A percentile compares a stretch with the other conserved stretches of the same genome.
These are phyloP conservation scores for Wickerhamiella azyma DNA, from an alignment of 805 yeast species.

Conservation along the genomic window DNA sequence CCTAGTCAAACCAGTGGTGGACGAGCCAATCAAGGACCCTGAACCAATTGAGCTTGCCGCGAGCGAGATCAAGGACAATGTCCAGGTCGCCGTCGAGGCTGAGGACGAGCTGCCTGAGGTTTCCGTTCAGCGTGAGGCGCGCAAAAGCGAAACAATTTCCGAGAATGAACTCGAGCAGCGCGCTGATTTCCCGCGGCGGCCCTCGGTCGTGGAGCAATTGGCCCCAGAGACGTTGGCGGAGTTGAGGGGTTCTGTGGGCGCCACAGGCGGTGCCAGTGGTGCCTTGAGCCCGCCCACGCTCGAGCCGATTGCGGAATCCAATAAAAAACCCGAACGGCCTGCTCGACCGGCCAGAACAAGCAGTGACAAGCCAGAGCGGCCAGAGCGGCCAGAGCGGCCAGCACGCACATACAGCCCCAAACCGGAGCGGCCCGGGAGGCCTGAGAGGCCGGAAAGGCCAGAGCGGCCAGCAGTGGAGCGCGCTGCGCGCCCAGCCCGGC, in stretches of 20 bases:
- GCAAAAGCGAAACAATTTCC: background rate
- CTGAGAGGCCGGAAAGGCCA: constrained; percentile 1
- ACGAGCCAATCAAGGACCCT: background rate
- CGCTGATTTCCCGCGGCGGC: background rate
- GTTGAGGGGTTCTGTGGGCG: no score
- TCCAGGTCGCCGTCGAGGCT: background rate
- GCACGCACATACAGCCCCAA: background rate
- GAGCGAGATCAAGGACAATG: background rate
- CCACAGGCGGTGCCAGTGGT: no score
- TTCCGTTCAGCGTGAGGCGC: background rate
- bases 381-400: background rate
- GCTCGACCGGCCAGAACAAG: background rate
- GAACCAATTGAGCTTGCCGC: background rate
- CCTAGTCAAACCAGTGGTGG: background rate
- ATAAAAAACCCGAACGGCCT: no score
- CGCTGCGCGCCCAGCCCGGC: background rate
- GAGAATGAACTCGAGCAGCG: background rate
- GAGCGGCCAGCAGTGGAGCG: background rate
- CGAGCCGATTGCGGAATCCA: background rate
- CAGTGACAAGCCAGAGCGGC: background rate
- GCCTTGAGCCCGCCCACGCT: background rate
- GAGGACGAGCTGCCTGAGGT: background rate
- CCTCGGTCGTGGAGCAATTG: background rate
- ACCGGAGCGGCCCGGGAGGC: background rate
- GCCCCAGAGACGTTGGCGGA: background rate